Conservation (phyloP, 331 rosid species). For the Arachis monticola region DNA sequence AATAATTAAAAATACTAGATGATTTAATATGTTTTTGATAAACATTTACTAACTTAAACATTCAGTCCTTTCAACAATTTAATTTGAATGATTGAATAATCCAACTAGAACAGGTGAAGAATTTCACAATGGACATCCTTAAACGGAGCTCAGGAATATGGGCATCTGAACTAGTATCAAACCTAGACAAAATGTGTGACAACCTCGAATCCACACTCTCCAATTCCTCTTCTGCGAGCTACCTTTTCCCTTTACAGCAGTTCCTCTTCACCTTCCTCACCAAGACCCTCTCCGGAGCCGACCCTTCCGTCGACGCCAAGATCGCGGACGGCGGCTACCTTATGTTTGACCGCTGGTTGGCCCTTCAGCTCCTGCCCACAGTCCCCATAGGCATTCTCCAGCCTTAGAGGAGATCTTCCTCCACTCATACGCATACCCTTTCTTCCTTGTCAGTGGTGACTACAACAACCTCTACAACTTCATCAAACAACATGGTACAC, state of each 20-base stretch:
- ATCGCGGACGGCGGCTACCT: constrained; percentile 59
- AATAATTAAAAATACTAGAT: too few relatives aligned
- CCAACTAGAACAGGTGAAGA: constrained; percentile 56
- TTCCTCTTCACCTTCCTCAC: constrained; percentile 63
- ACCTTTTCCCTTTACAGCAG: constrained; percentile 56
- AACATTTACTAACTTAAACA: too few relatives aligned
- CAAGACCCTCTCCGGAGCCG: constrained; percentile 68
- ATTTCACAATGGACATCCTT: constrained; percentile 55
- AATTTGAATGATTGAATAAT: too few relatives aligned
- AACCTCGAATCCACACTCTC: constrained; percentile 59
- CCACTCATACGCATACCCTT: constrained; percentile 83
- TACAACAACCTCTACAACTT: constrained; percentile 66
- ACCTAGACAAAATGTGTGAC: constrained; percentile 62
- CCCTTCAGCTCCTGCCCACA: constrained; percentile 79
- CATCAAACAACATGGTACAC: constrained; percentile 59
- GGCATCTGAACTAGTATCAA: constrained; percentile 58
- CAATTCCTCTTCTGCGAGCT: constrained; percentile 40
- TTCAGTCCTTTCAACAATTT: too few relatives aligned
- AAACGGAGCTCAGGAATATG: constrained; percentile 73
- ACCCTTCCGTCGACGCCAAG: constrained; percentile 57
- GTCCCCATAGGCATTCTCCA: constrained; percentile 61
- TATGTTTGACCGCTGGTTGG: constrained; percentile 77
- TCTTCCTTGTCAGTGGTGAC: constrained; percentile 64
- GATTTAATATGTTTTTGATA: too few relatives aligned
- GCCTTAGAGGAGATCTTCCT: constrained; percentile 89